A percentile compares a stretch with the other conserved stretches of the same genome.
Evolutionary conservation across 345 rosid species (phyloP).

Genomic region (Populus deltoides): DNA sequence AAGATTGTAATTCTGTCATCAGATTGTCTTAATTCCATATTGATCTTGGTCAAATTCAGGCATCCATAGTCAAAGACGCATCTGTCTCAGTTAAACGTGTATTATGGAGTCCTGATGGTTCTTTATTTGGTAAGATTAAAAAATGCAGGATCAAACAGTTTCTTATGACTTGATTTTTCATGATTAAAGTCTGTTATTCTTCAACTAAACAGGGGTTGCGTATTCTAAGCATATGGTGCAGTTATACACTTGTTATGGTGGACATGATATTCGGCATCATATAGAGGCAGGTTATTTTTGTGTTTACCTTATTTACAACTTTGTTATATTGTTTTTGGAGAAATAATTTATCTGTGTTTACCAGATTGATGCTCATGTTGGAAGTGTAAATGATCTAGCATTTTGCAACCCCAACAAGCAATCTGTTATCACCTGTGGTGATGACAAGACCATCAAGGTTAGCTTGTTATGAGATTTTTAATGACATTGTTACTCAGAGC

Average conservation of each 20-base stretch:
- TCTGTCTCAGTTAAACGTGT: constrained; percentile 36
- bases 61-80: constrained; percentile 36
- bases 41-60: constrained; percentile 24
- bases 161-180: not conserved
- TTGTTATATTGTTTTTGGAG: not conserved
- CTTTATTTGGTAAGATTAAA: constrained; percentile 35
- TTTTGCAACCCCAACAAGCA: constrained; percentile 52
- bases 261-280: constrained; percentile 30
- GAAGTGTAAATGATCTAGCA: constrained; percentile 75
- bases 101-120: constrained; percentile 43
- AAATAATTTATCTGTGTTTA: not conserved
- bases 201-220: constrained; percentile 40
- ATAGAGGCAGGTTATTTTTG: constrained; percentile 33
- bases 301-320: not conserved
- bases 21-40: constrained; percentile 6
- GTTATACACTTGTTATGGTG: constrained; percentile 26
- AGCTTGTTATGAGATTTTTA: not conserved
- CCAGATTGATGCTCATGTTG: constrained; percentile 77
- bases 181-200: not conserved
- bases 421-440: constrained; percentile 71
- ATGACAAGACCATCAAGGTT: constrained; percentile 77
- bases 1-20: not conserved
- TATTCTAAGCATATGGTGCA: constrained; percentile 45
- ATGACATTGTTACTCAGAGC: not conserved
- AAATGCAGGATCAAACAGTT: not conserved